Percentiles rank a stretch among this genome's conserved stretches.
These are phyloP conservation scores for Salix koriyanagi DNA, from an alignment of 345 rosid genomes.

Conservation along the genomic window DNA sequence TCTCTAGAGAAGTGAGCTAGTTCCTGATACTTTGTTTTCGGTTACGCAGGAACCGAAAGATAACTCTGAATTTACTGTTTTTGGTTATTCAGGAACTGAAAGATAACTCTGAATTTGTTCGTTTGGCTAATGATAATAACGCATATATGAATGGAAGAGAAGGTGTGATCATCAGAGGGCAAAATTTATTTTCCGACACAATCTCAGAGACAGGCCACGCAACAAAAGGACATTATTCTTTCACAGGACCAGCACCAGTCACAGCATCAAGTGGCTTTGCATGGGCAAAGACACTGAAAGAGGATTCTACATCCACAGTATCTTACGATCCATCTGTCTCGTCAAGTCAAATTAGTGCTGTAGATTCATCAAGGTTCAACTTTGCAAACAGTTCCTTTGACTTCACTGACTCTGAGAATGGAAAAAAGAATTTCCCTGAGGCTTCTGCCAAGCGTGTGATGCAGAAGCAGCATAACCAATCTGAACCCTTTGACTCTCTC, in stretches of 20 bases:
- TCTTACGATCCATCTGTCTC: slow-evolving; percentile 41
- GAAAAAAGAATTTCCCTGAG: slow-evolving; percentile 1
- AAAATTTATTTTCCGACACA: slow-evolving; percentile 25
- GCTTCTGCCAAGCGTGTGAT: not conserved
- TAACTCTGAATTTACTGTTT: not conserved
- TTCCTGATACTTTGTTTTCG: not conserved
- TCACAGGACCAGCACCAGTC: slow-evolving; percentile 25
- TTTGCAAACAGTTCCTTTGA: slow-evolving; percentile 39
- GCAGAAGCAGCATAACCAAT: slow-evolving; percentile 8
- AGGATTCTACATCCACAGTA: slow-evolving; percentile 44
- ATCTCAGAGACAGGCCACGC: slow-evolving; percentile 29
- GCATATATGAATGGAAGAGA: slow-evolving; percentile 11
- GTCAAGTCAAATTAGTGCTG: slow-evolving; percentile 40
- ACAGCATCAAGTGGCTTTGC: slow-evolving; percentile 29
- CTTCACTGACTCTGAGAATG: slow-evolving; percentile 19
- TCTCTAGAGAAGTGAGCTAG: not conserved
- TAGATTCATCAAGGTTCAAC: slow-evolving; percentile 35
- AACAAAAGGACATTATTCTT: slow-evolving; percentile 4
- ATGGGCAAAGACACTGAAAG: slow-evolving; percentile 40
- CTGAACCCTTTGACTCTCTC: slow-evolving; percentile 26
- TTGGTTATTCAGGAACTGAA: slow-evolving; percentile 29
- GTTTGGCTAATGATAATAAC: slow-evolving; percentile 10
- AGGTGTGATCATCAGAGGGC: slow-evolving; percentile 11
- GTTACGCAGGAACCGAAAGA: slow-evolving; percentile 36
- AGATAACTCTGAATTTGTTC: slow-evolving; percentile 19